Conservation (phyloP, 768 basidiomycete species). For the Tubosaeta sp. region DNA sequence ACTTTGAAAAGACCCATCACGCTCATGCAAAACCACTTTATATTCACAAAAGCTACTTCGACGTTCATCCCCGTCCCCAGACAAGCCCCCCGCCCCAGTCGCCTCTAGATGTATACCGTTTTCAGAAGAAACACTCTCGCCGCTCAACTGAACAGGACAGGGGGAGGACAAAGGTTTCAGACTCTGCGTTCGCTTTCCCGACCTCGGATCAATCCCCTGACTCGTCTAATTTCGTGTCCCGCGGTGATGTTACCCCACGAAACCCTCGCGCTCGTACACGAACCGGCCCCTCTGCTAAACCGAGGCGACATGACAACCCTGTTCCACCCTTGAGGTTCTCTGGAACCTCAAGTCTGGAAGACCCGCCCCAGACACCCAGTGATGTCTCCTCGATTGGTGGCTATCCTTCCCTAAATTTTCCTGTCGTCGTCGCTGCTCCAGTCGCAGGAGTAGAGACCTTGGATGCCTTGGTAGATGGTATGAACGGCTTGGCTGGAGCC, state of each 20-base stretch:
- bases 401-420: conserved; percentile 41
- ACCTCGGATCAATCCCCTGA: conserved; percentile 24
- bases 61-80: conserved; percentile 42
- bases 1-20: conserved; percentile 35
- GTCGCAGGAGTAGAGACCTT: conserved; percentile 78
- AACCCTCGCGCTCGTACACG: conserved; percentile 50
- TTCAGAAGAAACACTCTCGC: conserved; percentile 23
- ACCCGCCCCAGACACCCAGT: conserved; percentile 66
- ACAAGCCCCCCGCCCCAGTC: conserved; percentile 33
- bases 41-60: conserved; percentile 39
- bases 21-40: conserved; percentile 13
- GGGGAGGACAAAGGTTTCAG: conserved; percentile 23
- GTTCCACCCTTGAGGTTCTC: conserved; percentile 59
- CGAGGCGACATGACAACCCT: conserved; percentile 40
- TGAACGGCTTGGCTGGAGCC: conserved; percentile 83
- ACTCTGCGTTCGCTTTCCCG: conserved; percentile 27
- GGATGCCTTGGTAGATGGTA: conserved; percentile 86
- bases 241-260: conserved; percentile 32
- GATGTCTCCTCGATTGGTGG: conserved; percentile 34
- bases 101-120: conserved; percentile 6
- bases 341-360: conserved; percentile 68
- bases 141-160: conserved; percentile 24
- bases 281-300: conserved; percentile 50
- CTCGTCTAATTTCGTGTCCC: conserved; percentile 22
- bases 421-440: conserved; percentile 73